A percentile compares a stretch with the other conserved stretches of the same genome.
Evolutionary conservation across 805 yeast species (phyloP).

Genomic region (Candida ponderosae): DNA sequence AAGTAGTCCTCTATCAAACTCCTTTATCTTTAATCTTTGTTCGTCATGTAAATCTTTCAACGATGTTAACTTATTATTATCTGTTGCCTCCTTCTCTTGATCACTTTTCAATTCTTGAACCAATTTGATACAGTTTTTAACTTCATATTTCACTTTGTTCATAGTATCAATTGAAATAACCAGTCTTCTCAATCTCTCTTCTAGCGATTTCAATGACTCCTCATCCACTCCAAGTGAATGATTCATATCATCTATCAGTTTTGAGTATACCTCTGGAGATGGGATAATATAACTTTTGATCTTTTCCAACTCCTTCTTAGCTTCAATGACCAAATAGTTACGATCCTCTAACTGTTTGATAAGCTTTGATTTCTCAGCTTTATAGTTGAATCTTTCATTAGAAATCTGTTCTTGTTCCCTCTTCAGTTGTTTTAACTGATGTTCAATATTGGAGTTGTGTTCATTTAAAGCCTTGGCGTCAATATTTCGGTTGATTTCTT

Average conservation of each 20-base stretch:
- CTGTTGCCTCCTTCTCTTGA: conserved; percentile 8
- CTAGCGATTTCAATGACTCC: conserved; percentile 30
- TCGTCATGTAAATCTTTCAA: conserved; percentile 12
- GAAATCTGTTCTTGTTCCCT: conserved; percentile 55
- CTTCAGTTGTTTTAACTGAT: conserved; percentile 53
- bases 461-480: conserved; percentile 35
- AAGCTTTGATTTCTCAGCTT: conserved; percentile 49
- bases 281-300: conserved; percentile 53
- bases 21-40: conserved; percentile 14
- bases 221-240: conserved; percentile 34
- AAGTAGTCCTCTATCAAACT: conserved; percentile 29
- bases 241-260: conserved; percentile 45
- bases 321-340: conserved; percentile 47
- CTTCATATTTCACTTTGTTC: conserved; percentile 22
- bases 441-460: conserved; percentile 50
- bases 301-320: conserved; percentile 50
- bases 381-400: conserved; percentile 55
- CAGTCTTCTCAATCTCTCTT: conserved; percentile 41
- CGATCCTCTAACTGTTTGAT: conserved; percentile 54
- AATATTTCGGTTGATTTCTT: conserved; percentile 20
- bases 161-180: conserved; percentile 52
- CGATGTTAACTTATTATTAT: conserved; percentile 9
- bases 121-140: conserved; percentile 12
- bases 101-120: conserved; percentile 15
- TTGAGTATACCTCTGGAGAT: conserved; percentile 46